Evolutionary conservation across 2,329 filamentous ascomycete genomes (phyloP).

Genomic region (Conoideocrella luteorostrata): DNA sequence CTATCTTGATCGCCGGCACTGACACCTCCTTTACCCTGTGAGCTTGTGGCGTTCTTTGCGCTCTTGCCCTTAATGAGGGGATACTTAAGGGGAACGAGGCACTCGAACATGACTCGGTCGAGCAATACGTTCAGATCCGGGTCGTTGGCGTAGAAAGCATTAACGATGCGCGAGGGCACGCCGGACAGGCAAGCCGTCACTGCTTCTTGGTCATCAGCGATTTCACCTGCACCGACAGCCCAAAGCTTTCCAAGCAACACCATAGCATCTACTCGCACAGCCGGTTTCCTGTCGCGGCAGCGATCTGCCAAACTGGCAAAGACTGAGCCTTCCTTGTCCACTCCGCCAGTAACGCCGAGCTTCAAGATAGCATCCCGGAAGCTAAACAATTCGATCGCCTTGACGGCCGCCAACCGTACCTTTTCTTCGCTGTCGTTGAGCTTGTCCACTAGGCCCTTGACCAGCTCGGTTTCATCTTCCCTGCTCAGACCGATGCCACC

Average conservation of each 20-base stretch:
- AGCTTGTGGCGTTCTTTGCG: slow-evolving; percentile 56
- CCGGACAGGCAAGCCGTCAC: slow-evolving; percentile 69
- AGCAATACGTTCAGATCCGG: slow-evolving; percentile 76
- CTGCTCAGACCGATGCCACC: slow-evolving; percentile 82
- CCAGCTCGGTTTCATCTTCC: slow-evolving; percentile 70
- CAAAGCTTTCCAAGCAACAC: slow-evolving; percentile 78
- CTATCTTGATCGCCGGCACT: slow-evolving; percentile 63
- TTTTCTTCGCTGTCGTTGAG: slow-evolving; percentile 85
- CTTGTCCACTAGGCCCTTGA: slow-evolving; percentile 70
- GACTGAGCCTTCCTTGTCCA: slow-evolving; percentile 70
- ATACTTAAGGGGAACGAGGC: slow-evolving; percentile 81
- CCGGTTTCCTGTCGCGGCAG: slow-evolving; percentile 76
- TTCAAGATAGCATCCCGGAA: slow-evolving; percentile 78
- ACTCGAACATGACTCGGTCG: slow-evolving; percentile 80
- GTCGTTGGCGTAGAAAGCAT: slow-evolving; percentile 86
- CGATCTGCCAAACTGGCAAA: slow-evolving; percentile 78
- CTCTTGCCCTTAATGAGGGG: slow-evolving; percentile 58
- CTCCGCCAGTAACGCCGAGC: slow-evolving; percentile 68
- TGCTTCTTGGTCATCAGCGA: slow-evolving; percentile 73
- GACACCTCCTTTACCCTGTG: slow-evolving; percentile 31
- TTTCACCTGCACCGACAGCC: slow-evolving; percentile 87
- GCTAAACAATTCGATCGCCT: slow-evolving; percentile 72
- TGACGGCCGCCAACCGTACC: slow-evolving; percentile 83
- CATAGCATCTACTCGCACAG: slow-evolving; percentile 82
- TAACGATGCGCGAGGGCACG: slow-evolving; percentile 79